Percentiles rank a stretch among this genome's conserved stretches.
These are phyloP conservation scores for Rutstroemia sydowiana DNA, from an alignment of 2,329 filamentous ascomycete genomes.

Conservation along the genomic window DNA sequence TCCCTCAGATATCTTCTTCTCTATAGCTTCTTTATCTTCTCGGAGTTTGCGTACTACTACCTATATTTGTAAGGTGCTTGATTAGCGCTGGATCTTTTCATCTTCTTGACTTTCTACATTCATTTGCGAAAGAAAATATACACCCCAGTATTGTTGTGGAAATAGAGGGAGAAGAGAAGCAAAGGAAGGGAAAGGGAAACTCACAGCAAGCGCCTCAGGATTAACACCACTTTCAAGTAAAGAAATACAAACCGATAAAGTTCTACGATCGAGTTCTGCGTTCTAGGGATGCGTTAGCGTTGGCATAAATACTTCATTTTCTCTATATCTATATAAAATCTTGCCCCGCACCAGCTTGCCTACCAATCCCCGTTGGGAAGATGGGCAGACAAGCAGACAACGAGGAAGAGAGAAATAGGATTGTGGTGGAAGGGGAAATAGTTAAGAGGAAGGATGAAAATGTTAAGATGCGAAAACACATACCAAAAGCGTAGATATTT, in stretches of 20 bases:
- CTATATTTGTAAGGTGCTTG: neutral
- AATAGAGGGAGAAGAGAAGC: no score
- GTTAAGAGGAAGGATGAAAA: no score
- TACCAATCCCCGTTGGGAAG: no score
- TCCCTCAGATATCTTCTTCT: neutral
- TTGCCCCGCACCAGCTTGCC: no score
- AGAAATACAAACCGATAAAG: slow-evolving; percentile 89
- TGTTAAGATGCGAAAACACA: slow-evolving; percentile 29
- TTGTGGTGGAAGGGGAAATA: no score
- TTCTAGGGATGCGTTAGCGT: slow-evolving; percentile 50
- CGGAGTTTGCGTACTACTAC: neutral
- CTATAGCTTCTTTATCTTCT: neutral
- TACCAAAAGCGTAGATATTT: slow-evolving; percentile 86
- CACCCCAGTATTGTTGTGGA: slow-evolving; percentile 12
- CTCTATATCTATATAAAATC: no score
- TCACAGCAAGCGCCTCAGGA: slow-evolving; percentile 85
- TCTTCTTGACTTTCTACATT: slow-evolving; percentile 27
- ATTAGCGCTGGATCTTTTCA: slow-evolving; percentile 2
- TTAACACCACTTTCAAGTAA: slow-evolving; percentile 97
- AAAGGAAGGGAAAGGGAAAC: slow-evolving; percentile 29
- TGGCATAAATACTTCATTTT: neutral
- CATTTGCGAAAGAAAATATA: slow-evolving; percentile 27
- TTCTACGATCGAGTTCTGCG: slow-evolving; percentile 83
- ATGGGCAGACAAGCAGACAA: neutral
- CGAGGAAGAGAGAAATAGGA: no score